phyloP scores from a whole-genome alignment of 2,329 filamentous ascomycete species.

The Monosporascus cannonballus region DNA sequence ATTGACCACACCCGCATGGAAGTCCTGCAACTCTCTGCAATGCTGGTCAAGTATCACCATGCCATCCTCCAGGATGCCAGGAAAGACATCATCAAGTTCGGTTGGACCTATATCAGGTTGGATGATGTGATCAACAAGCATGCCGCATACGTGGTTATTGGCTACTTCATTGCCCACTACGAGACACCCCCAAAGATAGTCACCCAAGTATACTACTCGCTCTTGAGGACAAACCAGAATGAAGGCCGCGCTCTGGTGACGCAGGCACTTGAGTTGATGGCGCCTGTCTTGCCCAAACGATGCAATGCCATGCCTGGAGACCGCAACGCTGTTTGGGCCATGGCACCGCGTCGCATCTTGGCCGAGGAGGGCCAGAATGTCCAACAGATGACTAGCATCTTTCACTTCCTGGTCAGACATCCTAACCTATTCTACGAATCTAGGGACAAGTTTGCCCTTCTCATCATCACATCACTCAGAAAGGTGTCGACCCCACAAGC shows the following conservation, averaged over 20 bases:
- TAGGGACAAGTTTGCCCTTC: conserved; percentile 79
- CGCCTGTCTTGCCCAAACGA: conserved; percentile 86
- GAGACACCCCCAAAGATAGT: conserved; percentile 96
- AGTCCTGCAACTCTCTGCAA: conserved; percentile 85
- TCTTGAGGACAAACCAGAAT: conserved; percentile 89
- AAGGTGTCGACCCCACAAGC: conserved; percentile 83
- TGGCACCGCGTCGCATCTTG: conserved; percentile 82
- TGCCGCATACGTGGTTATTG: conserved; percentile 92
- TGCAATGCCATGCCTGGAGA: conserved; percentile 64
- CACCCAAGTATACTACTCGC: conserved; percentile 85
- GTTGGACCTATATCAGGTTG: conserved; percentile 97
- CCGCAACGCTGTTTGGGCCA: conserved; percentile 77
- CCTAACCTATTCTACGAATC: conserved; percentile 93
- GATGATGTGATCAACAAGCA: conserved; percentile 99
- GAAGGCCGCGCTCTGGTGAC: conserved; percentile 89
- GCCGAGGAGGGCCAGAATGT: conserved; percentile 92
- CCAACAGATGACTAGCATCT: conserved; percentile 94
- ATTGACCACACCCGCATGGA: conserved; percentile 97
- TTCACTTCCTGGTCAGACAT: conserved; percentile 91
- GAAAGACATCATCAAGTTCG: conserved; percentile 98
- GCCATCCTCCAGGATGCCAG: conserved; percentile 81
- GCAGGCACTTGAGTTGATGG: conserved; percentile 88
- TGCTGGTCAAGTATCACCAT: conserved; percentile 93
- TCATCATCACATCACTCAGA: conserved; percentile 81
- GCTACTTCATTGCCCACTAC: conserved; percentile 95